Conservation (phyloP, 1,139 yeast species). For the Yamadazyma friedrichii region DNA sequence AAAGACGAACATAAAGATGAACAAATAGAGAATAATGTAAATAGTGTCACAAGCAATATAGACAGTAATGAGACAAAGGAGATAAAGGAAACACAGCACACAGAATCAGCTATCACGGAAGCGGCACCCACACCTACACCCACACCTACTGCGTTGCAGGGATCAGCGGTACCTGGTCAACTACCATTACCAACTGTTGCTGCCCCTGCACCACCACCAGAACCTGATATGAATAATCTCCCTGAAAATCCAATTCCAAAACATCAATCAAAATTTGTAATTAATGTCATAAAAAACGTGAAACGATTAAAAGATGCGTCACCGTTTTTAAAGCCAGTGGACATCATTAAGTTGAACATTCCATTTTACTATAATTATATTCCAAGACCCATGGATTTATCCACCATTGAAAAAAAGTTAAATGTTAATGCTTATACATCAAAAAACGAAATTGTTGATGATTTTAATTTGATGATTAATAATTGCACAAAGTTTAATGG, state of each 20-base stretch:
- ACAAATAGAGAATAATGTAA: no score
- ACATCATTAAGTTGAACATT: constrained; percentile 79
- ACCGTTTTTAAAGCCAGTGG: constrained; percentile 90
- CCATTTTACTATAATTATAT: constrained; percentile 88
- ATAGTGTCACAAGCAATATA: neutral
- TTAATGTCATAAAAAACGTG: constrained; percentile 72
- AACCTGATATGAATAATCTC: constrained; percentile 69
- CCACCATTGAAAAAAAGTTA: constrained; percentile 84
- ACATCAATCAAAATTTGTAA: constrained; percentile 76
- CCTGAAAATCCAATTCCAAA: constrained; percentile 76
- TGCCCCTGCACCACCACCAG: constrained; percentile 70
- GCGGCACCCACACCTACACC: no score
- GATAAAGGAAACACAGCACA: no score
- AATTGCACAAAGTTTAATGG: constrained; percentile 90
- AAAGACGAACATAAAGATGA: no score
- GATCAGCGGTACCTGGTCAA: constrained; percentile 6
- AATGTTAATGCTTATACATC: constrained; percentile 66
- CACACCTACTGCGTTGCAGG: neutral
- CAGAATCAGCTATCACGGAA: no score
- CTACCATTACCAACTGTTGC: constrained; percentile 29
- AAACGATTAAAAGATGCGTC: constrained; percentile 89
- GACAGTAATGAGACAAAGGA: neutral
- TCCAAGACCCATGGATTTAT: constrained; percentile 87
- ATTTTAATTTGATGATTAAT: constrained; percentile 79
- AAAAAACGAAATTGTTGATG: constrained; percentile 68